These are phyloP conservation scores for Saccharomycodes ludwigii DNA, from an alignment of 805 yeast genomes.

Conservation along the genomic window DNA sequence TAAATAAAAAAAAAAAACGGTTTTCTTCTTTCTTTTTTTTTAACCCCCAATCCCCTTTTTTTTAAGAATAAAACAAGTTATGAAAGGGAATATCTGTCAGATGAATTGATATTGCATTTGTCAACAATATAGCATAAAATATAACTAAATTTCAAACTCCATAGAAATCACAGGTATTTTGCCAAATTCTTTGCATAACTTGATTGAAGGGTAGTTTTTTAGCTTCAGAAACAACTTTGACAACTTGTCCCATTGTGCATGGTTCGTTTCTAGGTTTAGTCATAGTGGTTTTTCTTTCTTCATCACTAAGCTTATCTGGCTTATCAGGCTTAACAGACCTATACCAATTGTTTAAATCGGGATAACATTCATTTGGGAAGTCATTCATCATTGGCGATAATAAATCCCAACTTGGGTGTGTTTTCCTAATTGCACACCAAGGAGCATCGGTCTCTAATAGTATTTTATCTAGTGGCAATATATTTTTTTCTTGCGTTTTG, in stretches of 20 bases:
- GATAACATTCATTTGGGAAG: slow-evolving; percentile 51
- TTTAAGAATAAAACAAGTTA: too few species aligned
- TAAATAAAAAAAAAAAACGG: neutral
- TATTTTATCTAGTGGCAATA: slow-evolving; percentile 63
- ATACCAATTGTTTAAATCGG: slow-evolving; percentile 20
- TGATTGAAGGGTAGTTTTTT: slow-evolving; percentile 29
- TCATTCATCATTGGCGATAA: slow-evolving; percentile 49
- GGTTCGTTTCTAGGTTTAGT: slow-evolving; percentile 90
- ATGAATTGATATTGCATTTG: too few species aligned
- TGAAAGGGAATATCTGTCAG: too few species aligned
- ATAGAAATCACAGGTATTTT: slow-evolving; percentile 36
- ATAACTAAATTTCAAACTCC: slow-evolving; percentile 10
- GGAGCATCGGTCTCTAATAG: slow-evolving; percentile 95
- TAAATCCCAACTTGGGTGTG: too few species aligned
- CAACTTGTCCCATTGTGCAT: slow-evolving; percentile 70
- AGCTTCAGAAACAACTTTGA: slow-evolving; percentile 48
- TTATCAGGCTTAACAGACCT: slow-evolving; percentile 23
- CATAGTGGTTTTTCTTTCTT: slow-evolving; percentile 26
- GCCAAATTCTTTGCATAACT: slow-evolving; percentile 38
- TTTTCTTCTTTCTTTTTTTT: neutral
- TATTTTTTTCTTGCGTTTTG: slow-evolving; percentile 39
- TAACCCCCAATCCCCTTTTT: too few species aligned
- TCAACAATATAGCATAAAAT: too few species aligned
- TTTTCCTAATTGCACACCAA: slow-evolving; percentile 88
- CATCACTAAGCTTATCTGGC: slow-evolving; percentile 15